Conservation (phyloP, 1,284 basidiomycete species). For the Cerioporus squamosus region DNA sequence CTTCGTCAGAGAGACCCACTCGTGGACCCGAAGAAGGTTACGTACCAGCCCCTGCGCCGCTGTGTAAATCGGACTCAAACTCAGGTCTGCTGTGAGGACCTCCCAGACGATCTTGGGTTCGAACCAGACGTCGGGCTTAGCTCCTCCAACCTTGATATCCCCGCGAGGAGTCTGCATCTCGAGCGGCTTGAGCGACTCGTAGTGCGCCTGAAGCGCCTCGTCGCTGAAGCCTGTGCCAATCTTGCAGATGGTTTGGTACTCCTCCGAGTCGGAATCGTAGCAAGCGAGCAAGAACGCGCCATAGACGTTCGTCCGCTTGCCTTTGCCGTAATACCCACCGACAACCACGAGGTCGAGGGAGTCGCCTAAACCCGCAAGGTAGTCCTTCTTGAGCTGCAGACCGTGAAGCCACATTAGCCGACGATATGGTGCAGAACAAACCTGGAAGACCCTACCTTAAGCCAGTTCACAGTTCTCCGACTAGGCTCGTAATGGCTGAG, state of each 20-base stretch:
- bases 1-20: neutral
- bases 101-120: constrained; percentile 98
- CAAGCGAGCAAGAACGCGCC: constrained; percentile 96
- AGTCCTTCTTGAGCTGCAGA: constrained; percentile 92
- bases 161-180: constrained; percentile 74
- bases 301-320: constrained; percentile 96
- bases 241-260: constrained; percentile 97
- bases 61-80: constrained; percentile 95
- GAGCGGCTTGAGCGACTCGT: constrained; percentile 80
- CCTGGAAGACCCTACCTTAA: constrained; percentile 74
- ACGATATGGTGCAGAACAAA: too few species aligned
- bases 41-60: constrained; percentile 94
- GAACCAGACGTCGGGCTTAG: constrained; percentile 95
- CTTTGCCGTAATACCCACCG: constrained; percentile 96
- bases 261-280: constrained; percentile 90
- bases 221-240: constrained; percentile 99
- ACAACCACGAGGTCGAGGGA: constrained; percentile 97
- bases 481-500: constrained; percentile 96
- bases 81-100: constrained; percentile 95
- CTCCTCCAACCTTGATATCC: constrained; percentile 84
- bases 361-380: constrained; percentile 96
- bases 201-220: constrained; percentile 84
- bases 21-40: constrained; percentile 21
- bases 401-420: too few species aligned
- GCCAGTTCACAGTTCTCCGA: constrained; percentile 94